These are phyloP conservation scores for Paralagenidium karlingii DNA, from an alignment of 352 stramenopile genomes.

Conservation along the genomic window DNA sequence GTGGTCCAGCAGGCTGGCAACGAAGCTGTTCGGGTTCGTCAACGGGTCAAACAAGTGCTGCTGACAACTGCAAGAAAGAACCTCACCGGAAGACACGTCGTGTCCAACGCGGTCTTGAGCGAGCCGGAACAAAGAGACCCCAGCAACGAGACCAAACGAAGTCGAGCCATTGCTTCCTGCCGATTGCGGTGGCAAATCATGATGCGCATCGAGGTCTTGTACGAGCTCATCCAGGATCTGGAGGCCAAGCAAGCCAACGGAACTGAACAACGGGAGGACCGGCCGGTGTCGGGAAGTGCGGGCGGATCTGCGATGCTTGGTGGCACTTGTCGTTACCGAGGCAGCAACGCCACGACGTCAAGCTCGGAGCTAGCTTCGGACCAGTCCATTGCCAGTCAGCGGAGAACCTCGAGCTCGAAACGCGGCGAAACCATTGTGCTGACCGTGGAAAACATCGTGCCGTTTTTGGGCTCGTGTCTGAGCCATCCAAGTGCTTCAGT, in stretches of 20 bases:
- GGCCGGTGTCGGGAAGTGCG: no score
- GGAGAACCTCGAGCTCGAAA: no score
- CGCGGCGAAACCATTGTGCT: no score
- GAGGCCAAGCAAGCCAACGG: no score
- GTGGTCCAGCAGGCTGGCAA: slow-evolving; percentile 59
- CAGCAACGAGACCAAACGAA: slow-evolving; percentile 11
- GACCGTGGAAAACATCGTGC: slow-evolving; percentile 51
- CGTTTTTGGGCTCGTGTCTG: slow-evolving; percentile 52
- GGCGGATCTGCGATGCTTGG: no score
- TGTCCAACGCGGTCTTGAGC: slow-evolving; percentile 62
- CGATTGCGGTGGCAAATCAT: slow-evolving; percentile 52
- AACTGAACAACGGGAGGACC: no score
- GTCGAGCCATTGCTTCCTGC: slow-evolving; percentile 30
- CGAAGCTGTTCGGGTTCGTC: slow-evolving; percentile 45
- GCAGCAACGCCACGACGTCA: slow-evolving; percentile 2
- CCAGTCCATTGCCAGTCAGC: no score
- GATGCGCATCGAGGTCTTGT: slow-evolving; percentile 43
- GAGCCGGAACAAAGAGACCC: slow-evolving; percentile 47
- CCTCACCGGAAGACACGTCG: slow-evolving; percentile 31
- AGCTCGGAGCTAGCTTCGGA: background rate
- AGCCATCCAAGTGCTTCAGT: slow-evolving; percentile 39
- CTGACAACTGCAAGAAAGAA: slow-evolving; percentile 30
- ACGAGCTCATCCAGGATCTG: slow-evolving; percentile 42
- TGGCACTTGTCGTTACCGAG: slow-evolving; percentile 4
- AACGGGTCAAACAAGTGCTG: slow-evolving; percentile 29